Base-by-base conservation (phyloP, 768 basidiomycete genomes). In the Boletus reticulatus region DNA sequence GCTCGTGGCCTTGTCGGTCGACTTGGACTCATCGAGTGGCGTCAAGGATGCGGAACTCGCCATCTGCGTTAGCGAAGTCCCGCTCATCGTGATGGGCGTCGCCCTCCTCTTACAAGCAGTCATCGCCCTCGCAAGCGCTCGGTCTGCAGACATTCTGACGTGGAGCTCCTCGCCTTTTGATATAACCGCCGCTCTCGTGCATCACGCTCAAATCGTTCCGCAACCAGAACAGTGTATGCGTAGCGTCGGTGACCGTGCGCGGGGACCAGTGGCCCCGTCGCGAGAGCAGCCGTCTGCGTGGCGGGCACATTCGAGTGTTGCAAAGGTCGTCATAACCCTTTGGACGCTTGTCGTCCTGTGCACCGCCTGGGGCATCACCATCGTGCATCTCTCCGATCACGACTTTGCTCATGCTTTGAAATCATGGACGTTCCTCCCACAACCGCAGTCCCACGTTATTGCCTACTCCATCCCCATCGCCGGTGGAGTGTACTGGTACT, bases 81-180 rank as follows among this genome's bases (percentile, higher is more conserved):
- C 72, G 4, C 61, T 72, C 27, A 51, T 72, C 17, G 55, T 72
- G 6, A 49, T 73, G 24, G 70, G 72, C 6, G 43, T 62, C 22
- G 6, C 61, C 17, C 55, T 73, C 22, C 41, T 64, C 1, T 46
- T 62, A 17, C 71, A 72, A 48, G 66, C 55, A 1, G 6, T 60
- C 6, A 62, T 73, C 29, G 68, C 66, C 9, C 51, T 71, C 24
- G 46, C 45, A 2, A 67, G 66, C 17, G 56, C 63, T 17, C 45
- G 57, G n/a, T 29, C 51, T 22, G 62, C 66, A 17, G 59, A 65
- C 50, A 57, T 72, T 34, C 36, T 64, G 43, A 72, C 72, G 11
- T 72, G 72, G 72, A 73, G 72, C 19, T 67, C 70, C 29, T 72
- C 70, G 2, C 56, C 66, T 17, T 60, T 73, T 16, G 70, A 69